Conservation (phyloP, 1,139 yeast species). For the Taphrina betulina region DNA sequence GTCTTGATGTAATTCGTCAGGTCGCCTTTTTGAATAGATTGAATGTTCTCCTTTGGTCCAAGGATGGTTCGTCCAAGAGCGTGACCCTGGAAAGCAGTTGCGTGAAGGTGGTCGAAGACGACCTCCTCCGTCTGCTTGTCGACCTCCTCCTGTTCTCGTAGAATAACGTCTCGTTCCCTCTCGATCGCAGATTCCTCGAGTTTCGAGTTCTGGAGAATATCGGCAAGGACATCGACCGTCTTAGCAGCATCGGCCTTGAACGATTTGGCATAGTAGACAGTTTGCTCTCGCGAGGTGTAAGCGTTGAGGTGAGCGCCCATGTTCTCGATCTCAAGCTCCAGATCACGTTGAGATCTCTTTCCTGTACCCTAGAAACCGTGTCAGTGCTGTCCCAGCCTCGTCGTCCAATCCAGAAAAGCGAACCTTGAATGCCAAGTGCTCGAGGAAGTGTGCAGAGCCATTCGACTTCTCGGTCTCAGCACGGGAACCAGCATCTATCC, state of each 20-base stretch:
- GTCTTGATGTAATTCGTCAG: slow-evolving; percentile 73
- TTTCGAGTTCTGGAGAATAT: slow-evolving; percentile 80
- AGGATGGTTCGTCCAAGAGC: slow-evolving; percentile 96
- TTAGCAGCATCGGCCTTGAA: slow-evolving; percentile 75
- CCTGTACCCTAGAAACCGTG: slow-evolving; percentile 58
- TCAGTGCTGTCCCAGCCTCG: too few relatives aligned
- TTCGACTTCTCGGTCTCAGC: slow-evolving; percentile 82
- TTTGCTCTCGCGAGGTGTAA: slow-evolving; percentile 65
- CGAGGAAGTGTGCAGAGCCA: slow-evolving; percentile 97
- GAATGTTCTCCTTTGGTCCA: slow-evolving; percentile 89
- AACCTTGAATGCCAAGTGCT: slow-evolving; percentile 84
- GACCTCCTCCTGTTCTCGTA: slow-evolving; percentile 95
- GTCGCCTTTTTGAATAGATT: slow-evolving; percentile 72
- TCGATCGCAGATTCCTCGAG: slow-evolving; percentile 83
- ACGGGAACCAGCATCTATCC: slow-evolving; percentile 94
- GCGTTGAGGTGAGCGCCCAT: slow-evolving; percentile 88
- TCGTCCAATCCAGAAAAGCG: background rate
- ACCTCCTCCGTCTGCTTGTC: slow-evolving; percentile 98
- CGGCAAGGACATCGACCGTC: slow-evolving; percentile 84
- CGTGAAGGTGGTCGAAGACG: slow-evolving; percentile 93
- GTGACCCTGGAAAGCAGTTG: slow-evolving; percentile 84
- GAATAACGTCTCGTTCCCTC: slow-evolving; percentile 91
- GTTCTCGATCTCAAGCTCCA: slow-evolving; percentile 92
- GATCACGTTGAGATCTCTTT: slow-evolving; percentile 72
- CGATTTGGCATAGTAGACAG: slow-evolving; percentile 93